Conservation (phyloP, 2,329 filamentous ascomycete species). For the Pseudocercospora crystallina region DNA sequence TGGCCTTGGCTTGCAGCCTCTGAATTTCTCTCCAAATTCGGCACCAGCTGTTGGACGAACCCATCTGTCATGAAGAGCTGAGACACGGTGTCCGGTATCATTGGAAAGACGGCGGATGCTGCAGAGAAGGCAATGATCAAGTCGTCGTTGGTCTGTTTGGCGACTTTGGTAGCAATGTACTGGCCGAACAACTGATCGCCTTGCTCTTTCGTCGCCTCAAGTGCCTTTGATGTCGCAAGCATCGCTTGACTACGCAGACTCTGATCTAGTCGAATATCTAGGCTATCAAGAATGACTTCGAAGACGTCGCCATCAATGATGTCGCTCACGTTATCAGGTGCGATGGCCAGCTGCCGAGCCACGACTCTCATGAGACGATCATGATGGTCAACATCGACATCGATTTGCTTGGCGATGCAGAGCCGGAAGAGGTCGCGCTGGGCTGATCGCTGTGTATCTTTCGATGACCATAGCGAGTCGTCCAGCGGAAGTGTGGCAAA, state of each 20-base stretch:
- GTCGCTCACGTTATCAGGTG: slow-evolving; percentile 58
- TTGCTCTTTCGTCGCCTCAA: slow-evolving; percentile 71
- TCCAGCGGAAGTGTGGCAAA: slow-evolving; percentile 46
- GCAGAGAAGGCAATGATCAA: slow-evolving; percentile 90
- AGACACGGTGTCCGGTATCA: slow-evolving; percentile 73
- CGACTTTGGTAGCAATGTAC: slow-evolving; percentile 72
- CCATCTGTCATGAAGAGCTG: slow-evolving; percentile 84
- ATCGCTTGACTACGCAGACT: slow-evolving; percentile 78
- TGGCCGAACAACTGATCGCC: slow-evolving; percentile 64
- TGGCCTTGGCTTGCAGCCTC: slow-evolving; percentile 33
- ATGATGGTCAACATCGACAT: slow-evolving; percentile 75
- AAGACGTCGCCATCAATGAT: slow-evolving; percentile 73
- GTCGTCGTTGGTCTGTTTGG: slow-evolving; percentile 78
- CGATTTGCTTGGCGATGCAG: slow-evolving; percentile 84
- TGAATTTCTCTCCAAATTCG: slow-evolving; percentile 54
- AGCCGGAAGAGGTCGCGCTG: slow-evolving; percentile 67
- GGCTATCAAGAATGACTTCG: slow-evolving; percentile 80
- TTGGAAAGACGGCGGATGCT: slow-evolving; percentile 82
- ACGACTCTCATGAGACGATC: slow-evolving; percentile 62
- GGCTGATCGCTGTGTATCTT: slow-evolving; percentile 46
- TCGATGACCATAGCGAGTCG: slow-evolving; percentile 41
- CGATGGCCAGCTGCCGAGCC: slow-evolving; percentile 57
- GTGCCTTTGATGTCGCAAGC: slow-evolving; percentile 76
- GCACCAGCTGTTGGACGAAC: slow-evolving; percentile 73
- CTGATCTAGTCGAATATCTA: slow-evolving; percentile 78